Conservation (phyloP, 176 grass and related monocot species). For the Coix lacrymajobi region DNA sequence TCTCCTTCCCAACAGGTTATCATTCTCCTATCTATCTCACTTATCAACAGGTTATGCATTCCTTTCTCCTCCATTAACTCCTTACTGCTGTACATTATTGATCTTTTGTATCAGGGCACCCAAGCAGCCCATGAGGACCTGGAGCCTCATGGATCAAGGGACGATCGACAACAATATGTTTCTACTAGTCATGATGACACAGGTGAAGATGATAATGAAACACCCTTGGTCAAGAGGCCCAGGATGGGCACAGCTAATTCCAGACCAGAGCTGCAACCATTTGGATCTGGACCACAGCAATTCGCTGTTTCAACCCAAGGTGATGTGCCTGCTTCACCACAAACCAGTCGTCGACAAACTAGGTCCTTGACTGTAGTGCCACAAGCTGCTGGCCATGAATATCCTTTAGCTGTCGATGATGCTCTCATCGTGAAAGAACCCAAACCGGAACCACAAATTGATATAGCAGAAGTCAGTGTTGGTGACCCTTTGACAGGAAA, state of each 20-base stretch:
- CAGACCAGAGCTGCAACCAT: not conserved
- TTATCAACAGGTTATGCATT: not conserved
- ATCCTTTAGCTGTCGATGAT: not conserved
- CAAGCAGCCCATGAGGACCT: not conserved
- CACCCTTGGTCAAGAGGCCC: constrained; percentile 20
- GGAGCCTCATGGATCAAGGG: not conserved
- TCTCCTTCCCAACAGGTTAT: not conserved
- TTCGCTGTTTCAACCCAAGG: not conserved
- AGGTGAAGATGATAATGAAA: constrained; percentile 10
- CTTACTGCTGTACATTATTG: not conserved
- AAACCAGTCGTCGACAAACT: constrained; percentile 5
- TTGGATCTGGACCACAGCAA: constrained; percentile 1
- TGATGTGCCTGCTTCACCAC: not conserved
- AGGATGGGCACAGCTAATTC: not conserved
- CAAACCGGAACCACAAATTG: constrained; percentile 31
- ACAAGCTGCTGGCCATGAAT: not conserved
- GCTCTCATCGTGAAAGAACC: constrained; percentile 43
- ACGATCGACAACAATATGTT: not conserved
- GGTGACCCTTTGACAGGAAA: not conserved
- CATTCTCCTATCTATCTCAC: not conserved
- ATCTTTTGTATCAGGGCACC: not conserved
- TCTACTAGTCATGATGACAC: not conserved
- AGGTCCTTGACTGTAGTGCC: not conserved
- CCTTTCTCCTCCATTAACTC: not conserved
- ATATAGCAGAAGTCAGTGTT: not conserved